These are phyloP conservation scores for Moricandia moricandioides DNA, from an alignment of 345 rosid genomes.

Conservation along the genomic window DNA sequence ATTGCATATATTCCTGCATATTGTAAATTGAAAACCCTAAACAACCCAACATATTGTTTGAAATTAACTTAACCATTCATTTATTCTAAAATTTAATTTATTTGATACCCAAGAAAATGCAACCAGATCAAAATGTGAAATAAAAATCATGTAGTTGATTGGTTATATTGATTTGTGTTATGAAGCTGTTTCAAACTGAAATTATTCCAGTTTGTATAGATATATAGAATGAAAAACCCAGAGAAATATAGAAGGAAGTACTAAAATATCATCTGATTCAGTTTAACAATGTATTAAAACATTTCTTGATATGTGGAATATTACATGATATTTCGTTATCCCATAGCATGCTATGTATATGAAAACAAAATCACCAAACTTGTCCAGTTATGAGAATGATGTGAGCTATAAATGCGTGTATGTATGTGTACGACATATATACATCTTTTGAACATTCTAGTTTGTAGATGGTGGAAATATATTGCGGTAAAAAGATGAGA, in stretches of 20 bases:
- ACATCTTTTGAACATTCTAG: not conserved
- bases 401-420: not conserved
- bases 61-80: not conserved
- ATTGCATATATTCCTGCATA: constrained; percentile 8
- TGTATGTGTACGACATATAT: not conserved
- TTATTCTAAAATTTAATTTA: no score
- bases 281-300: no score
- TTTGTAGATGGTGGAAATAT: not conserved
- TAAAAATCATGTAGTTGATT: no score
- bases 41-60: not conserved
- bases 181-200: no score
- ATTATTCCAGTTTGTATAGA: not conserved
- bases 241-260: no score
- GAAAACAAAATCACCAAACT: not conserved
- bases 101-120: no score
- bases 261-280: no score
- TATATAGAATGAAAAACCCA: no score
- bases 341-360: not conserved
- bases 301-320: no score
- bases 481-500: not conserved
- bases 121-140: no score
- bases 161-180: no score
- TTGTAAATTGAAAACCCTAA: not conserved
- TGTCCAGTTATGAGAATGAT: not conserved
- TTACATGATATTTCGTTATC: not conserved